Percentiles rank a stretch among this genome's conserved stretches.
Evolutionary conservation across 768 basidiomycete species (phyloP).

Genomic region (Mycena indigotica): DNA sequence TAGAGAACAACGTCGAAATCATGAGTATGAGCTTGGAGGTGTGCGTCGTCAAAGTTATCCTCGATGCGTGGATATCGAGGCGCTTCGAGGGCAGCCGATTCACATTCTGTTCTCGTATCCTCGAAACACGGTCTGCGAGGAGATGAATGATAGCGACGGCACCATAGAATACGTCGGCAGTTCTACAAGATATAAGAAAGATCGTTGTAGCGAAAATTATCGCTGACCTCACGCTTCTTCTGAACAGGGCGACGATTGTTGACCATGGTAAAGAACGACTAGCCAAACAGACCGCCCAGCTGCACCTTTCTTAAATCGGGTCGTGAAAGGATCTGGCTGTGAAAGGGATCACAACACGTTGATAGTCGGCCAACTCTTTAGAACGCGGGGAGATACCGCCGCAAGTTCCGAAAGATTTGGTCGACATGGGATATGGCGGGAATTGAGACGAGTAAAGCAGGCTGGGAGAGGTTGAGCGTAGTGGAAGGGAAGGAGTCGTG

Average conservation of each 20-base stretch:
- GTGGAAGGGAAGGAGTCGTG: too few species aligned
- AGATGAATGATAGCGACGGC: background rate
- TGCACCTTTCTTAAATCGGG: too few species aligned
- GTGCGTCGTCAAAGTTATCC: background rate
- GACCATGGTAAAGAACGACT: background rate
- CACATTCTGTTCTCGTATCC: background rate
- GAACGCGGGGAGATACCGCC: too few species aligned
- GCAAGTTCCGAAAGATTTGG: too few species aligned
- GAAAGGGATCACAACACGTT: too few species aligned
- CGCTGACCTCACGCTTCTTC: background rate
- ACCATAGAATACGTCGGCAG: background rate
- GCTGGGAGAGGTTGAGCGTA: too few species aligned
- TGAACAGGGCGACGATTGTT: background rate
- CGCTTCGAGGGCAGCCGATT: background rate
- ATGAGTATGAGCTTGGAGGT: background rate
- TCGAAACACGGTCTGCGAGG: background rate
- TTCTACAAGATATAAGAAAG: background rate
- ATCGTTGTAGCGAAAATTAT: background rate
- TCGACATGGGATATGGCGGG: too few species aligned
- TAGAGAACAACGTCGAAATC: background rate
- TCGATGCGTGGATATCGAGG: constrained; percentile 6
- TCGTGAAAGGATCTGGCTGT: too few species aligned
- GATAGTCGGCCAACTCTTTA: too few species aligned
- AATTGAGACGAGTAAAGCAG: too few species aligned
- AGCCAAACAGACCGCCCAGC: background rate